A percentile compares a stretch with the other conserved stretches of the same genome.
Evolutionary conservation across 208 protist species (phyloP).

Genomic region (Leishmania amazonensis): DNA sequence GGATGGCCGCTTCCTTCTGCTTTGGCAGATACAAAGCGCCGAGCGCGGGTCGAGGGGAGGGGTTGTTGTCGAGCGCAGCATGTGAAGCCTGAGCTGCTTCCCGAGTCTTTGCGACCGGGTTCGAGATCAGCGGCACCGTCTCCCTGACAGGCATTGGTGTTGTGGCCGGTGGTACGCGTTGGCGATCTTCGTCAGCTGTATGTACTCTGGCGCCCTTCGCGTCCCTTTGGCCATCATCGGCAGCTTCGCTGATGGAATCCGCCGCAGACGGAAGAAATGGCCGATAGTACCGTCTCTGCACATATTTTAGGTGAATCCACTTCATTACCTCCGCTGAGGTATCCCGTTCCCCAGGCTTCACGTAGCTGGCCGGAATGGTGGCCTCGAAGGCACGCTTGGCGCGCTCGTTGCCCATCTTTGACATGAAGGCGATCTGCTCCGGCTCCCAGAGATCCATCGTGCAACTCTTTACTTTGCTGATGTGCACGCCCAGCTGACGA

Average conservation of each 20-base stretch:
- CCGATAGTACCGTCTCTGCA: constrained; percentile 46
- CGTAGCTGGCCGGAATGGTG: constrained; percentile 42
- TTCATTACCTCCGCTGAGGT: constrained; percentile 46
- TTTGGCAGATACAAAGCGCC: neutral
- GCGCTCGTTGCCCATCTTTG: constrained; percentile 53
- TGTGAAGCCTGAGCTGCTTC: neutral
- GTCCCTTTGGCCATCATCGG: neutral
- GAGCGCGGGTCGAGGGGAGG: too few relatives aligned
- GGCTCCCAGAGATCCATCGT: constrained; percentile 87
- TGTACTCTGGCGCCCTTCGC: neutral
- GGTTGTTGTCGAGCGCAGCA: neutral
- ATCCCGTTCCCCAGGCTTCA: constrained; percentile 45
- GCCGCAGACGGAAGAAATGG: neutral
- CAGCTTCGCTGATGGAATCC: neutral
- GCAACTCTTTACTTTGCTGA: constrained; percentile 86
- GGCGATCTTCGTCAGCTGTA: too few relatives aligned
- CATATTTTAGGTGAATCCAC: constrained; percentile 76
- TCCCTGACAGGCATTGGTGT: neutral
- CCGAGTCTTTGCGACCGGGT: neutral
- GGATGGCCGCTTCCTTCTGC: constrained; percentile 7
- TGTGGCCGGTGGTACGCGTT: too few relatives aligned
- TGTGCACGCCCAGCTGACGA: constrained; percentile 89
- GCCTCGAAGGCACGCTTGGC: constrained; percentile 58
- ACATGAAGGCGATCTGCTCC: constrained; percentile 74
- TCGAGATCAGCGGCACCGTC: neutral